A percentile compares a stretch with the other conserved stretches of the same genome.
phyloP scores from a whole-genome alignment of 805 yeast genomes.

The Scheffersomyces coipomensis region DNA sequence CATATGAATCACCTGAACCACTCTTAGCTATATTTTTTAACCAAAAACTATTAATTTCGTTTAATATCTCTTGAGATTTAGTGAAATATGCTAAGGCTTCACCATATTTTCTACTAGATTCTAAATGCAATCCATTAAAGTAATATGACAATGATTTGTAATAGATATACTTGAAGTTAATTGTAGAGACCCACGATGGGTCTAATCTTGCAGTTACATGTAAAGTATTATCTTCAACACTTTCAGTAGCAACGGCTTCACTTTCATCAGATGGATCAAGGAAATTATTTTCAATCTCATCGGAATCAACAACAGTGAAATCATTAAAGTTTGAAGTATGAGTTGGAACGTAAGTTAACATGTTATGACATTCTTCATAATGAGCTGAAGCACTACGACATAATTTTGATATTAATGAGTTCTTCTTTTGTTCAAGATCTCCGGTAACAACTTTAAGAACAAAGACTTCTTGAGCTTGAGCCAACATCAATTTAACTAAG shows the following conservation, averaged over 20 bases:
- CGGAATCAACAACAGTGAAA: conserved; percentile 17
- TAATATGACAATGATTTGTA: conserved; percentile 62
- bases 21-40: conserved; percentile 21
- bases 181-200: conserved; percentile 48
- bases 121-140: conserved; percentile 55
- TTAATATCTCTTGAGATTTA: conserved; percentile 46
- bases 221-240: conserved; percentile 5
- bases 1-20: conserved; percentile 25
- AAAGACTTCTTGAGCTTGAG: conserved; percentile 89
- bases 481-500: conserved; percentile 64
- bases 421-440: conserved; percentile 51
- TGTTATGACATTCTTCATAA: conserved; percentile 52
- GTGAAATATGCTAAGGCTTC: conserved; percentile 67
- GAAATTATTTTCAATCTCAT: conserved; percentile 6
- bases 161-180: conserved; percentile 52
- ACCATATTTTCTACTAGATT: conserved; percentile 62
- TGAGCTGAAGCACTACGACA: conserved; percentile 59
- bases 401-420: conserved; percentile 72
- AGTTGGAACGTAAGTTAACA: conserved; percentile 27
- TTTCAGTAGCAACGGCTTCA: conserved; percentile 7
- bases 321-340: conserved; percentile 15
- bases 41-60: conserved; percentile 26
- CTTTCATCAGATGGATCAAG: conserved; percentile 4
- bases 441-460: conserved; percentile 56
- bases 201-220: conserved; percentile 28